These are phyloP conservation scores for Clitopilus hobsonii DNA, from an alignment of 768 basidiomycete genomes.

Conservation along the genomic window DNA sequence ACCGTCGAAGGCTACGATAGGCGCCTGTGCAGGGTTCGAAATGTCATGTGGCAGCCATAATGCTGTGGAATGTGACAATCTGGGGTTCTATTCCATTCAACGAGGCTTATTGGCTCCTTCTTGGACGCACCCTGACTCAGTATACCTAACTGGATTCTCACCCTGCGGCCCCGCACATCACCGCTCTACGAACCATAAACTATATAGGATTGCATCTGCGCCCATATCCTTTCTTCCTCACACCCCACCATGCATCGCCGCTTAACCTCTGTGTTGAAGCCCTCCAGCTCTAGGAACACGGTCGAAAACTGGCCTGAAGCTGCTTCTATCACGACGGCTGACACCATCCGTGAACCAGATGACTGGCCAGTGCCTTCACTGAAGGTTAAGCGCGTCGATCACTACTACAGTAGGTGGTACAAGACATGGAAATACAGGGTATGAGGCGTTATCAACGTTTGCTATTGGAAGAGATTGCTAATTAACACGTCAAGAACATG, in stretches of 20 bases:
- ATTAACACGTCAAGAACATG: slow-evolving; percentile 33
- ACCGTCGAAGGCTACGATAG: background rate
- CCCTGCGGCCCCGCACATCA: background rate
- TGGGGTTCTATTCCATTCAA: background rate
- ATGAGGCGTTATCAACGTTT: slow-evolving; percentile 6
- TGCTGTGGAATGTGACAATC: background rate
- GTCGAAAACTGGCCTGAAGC: background rate
- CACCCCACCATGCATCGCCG: slow-evolving; percentile 18
- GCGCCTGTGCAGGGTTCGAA: background rate
- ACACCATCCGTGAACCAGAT: background rate
- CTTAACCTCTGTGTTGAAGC: slow-evolving; percentile 3
- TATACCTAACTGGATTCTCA: background rate
- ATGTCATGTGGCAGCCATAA: background rate
- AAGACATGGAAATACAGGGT: slow-evolving; percentile 56
- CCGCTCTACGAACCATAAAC: background rate
- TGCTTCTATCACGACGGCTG: background rate
- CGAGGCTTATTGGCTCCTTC: background rate
- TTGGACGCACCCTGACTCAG: background rate
- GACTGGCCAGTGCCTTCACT: slow-evolving; percentile 34
- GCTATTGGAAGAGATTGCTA: background rate
- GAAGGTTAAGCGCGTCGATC: slow-evolving; percentile 58
- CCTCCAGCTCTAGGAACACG: background rate
- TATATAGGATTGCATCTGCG: background rate
- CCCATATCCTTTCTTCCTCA: background rate
- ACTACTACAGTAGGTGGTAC: slow-evolving; percentile 54